Evolutionary conservation across 495 filamentous ascomycete species (phyloP).

Genomic region (Hyaloscypha hepaticicola): DNA sequence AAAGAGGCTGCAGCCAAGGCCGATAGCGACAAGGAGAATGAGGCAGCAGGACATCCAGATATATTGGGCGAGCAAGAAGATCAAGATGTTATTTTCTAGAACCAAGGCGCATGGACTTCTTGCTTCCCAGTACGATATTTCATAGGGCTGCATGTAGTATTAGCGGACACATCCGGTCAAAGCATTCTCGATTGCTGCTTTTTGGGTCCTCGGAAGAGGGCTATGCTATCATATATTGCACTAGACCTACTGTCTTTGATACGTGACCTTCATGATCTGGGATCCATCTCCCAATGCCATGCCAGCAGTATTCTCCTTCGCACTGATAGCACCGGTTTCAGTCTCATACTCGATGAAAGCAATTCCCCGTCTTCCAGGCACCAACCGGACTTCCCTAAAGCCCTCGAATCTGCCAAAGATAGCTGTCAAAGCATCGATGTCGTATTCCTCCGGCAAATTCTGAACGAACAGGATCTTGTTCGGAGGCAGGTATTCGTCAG

Average conservation of each 20-base stretch:
- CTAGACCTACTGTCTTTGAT: conserved; percentile 73
- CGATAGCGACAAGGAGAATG: conserved; percentile 43
- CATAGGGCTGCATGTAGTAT: conserved; percentile 27
- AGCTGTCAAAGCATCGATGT: conserved; percentile 71
- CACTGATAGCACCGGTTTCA: conserved; percentile 84
- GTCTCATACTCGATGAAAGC: conserved; percentile 96
- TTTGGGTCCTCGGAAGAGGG: neutral
- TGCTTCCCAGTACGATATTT: conserved; percentile 6
- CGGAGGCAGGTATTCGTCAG: conserved; percentile 95
- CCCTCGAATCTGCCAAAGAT: conserved; percentile 91
- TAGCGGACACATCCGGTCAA: conserved; percentile 23
- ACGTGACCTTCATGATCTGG: conserved; percentile 73
- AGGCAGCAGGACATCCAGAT: conserved; percentile 40
- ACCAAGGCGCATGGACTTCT: neutral
- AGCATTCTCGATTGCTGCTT: conserved; percentile 9
- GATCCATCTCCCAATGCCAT: conserved; percentile 75
- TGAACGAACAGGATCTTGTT: conserved; percentile 98
- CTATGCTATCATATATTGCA: neutral
- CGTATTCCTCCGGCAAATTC: conserved; percentile 85
- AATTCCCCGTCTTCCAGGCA: conserved; percentile 84
- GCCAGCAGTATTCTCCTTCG: conserved; percentile 93
- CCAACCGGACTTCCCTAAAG: conserved; percentile 87
- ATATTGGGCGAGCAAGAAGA: conserved; percentile 85
- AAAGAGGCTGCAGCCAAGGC: conserved; percentile 45
- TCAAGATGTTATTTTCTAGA: conserved; percentile 91